Evolutionary conservation across 371 early-diverging fungal species (phyloP).

Genomic region (Mucor saturninus): DNA sequence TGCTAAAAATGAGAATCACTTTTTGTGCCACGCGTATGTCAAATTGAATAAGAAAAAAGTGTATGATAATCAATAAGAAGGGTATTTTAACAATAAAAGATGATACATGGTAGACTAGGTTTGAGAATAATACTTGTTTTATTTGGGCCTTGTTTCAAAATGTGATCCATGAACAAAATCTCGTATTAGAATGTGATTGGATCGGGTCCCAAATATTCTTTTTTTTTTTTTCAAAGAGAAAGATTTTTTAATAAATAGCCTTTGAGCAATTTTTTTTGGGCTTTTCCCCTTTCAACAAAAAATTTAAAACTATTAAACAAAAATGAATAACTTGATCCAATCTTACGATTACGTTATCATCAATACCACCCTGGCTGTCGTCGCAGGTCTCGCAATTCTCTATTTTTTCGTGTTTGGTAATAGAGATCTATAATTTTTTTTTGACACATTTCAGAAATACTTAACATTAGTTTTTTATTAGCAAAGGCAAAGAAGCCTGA

Average conservation of each 20-base stretch:
- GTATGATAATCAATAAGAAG: no score
- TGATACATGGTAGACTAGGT: no score
- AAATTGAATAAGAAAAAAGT: no score
- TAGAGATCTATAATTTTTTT: not conserved
- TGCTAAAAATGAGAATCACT: no score
- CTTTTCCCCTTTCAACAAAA: not conserved
- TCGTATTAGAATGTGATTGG: not conserved
- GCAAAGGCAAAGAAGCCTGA: not conserved
- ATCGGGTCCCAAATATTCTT: not conserved
- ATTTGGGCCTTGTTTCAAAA: not conserved
- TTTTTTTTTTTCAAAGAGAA: not conserved
- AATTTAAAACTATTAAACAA: not conserved
- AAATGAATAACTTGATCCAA: no score
- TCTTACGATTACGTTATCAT: no score
- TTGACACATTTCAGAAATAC: no score
- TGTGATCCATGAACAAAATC: not conserved
- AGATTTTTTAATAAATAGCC: not conserved
- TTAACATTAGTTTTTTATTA: no score
- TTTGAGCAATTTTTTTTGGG: not conserved
- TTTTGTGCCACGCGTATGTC: no score
- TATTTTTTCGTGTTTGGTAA: slow-evolving; percentile 2
- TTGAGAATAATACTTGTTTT: not conserved
- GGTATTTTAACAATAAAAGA: no score
- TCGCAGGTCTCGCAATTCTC: not conserved
- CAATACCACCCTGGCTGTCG: no score